Percentiles rank a stretch among this genome's conserved stretches.
phyloP scores from a whole-genome alignment of 1,284 basidiomycete genomes.

The Volvariella volvacea region DNA sequence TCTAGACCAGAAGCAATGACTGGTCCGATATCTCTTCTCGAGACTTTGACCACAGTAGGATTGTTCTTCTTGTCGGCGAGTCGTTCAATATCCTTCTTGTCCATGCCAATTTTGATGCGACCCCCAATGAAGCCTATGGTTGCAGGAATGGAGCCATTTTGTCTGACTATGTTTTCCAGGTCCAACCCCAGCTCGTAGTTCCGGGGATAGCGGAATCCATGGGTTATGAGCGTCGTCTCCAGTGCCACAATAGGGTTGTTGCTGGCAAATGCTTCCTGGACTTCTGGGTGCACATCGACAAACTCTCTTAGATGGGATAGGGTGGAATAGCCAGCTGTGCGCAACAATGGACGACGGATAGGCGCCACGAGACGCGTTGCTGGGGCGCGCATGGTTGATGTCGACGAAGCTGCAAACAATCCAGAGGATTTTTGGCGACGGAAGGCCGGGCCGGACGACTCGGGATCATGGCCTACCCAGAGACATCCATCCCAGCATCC shows the following conservation, averaged over 20 bases:
- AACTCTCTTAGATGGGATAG: neutral
- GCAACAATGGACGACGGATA: too few species aligned
- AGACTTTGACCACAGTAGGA: conserved; percentile 64
- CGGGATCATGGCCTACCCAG: conserved; percentile 11
- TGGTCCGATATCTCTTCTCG: conserved; percentile 81
- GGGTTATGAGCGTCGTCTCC: conserved; percentile 89
- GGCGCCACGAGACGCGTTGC: too few species aligned
- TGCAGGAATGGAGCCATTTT: conserved; percentile 77
- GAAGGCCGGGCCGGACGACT: conserved; percentile 3
- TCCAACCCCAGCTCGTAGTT: conserved; percentile 73
- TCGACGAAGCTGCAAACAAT: too few species aligned
- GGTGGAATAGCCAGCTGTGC: neutral
- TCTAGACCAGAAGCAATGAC: conserved; percentile 64
- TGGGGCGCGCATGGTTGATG: too few species aligned
- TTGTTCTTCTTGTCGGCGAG: conserved; percentile 56
- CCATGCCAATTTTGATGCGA: conserved; percentile 81
- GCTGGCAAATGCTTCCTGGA: conserved; percentile 61
- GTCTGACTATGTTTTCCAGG: conserved; percentile 76
- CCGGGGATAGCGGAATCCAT: conserved; percentile 81
- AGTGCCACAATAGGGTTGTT: conserved; percentile 63
- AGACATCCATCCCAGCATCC: conserved; percentile 41
- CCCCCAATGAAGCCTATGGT: conserved; percentile 88
- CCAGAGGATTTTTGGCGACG: too few species aligned
- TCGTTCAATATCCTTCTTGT: conserved; percentile 57
- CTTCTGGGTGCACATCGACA: conserved; percentile 75